These are phyloP conservation scores for Ogataea corticis DNA, from an alignment of 805 yeast species.

Conservation along the genomic window DNA sequence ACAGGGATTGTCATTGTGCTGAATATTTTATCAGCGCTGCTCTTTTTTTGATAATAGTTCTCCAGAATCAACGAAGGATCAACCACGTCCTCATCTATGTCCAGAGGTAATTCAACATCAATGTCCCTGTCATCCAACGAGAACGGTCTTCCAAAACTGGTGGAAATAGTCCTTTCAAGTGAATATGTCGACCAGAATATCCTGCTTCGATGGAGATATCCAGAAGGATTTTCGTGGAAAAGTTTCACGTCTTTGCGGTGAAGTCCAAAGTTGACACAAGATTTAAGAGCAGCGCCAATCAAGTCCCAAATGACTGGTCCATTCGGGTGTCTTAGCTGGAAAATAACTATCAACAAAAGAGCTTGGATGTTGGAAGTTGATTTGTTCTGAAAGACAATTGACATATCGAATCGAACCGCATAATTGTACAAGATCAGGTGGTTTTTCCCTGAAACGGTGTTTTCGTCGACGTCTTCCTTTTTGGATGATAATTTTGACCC, in stretches of 20 bases:
- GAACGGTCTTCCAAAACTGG: constrained; percentile 49
- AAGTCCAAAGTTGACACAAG: constrained; percentile 21
- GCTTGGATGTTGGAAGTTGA: constrained; percentile 10
- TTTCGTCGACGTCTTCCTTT: not conserved
- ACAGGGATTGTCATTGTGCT: constrained; percentile 14
- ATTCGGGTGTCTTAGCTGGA: constrained; percentile 16
- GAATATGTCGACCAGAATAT: constrained; percentile 49
- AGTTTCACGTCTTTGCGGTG: constrained; percentile 16
- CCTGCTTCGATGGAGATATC: constrained; percentile 9
- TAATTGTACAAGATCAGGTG: constrained; percentile 10
- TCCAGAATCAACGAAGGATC: constrained; percentile 6
- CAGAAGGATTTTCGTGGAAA: constrained; percentile 8
- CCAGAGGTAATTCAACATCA: constrained; percentile 41
- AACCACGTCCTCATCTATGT: constrained; percentile 14
- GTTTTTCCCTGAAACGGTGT: constrained; percentile 2
- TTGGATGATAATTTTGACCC: constrained; percentile 14
- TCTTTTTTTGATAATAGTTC: not conserved
- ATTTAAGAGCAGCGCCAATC: constrained; percentile 16
- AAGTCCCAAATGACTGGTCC: constrained; percentile 23
- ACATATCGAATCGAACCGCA: constrained; percentile 9
- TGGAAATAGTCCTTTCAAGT: constrained; percentile 48
- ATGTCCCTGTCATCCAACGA: constrained; percentile 52
- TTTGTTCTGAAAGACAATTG: constrained; percentile 8
- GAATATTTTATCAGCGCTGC: not conserved
- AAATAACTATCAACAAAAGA: constrained; percentile 15